Conservation (phyloP, 352 stramenopile genomes). For the Phytophthora quininea region DNA sequence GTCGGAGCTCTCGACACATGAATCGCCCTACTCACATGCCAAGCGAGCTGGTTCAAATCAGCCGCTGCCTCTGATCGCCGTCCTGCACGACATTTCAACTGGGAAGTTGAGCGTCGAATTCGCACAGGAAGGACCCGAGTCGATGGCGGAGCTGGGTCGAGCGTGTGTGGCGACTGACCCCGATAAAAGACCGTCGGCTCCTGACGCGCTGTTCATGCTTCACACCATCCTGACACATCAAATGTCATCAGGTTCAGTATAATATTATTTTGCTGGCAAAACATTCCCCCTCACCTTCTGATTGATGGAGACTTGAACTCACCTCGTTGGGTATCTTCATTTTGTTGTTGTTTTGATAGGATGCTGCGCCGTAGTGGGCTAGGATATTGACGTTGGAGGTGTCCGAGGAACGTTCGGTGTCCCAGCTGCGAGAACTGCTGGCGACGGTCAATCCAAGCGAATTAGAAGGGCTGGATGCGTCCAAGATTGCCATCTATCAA, state of each 20-base stretch:
- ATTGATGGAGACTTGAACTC: too few relatives aligned
- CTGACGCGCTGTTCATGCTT: constrained; percentile 17
- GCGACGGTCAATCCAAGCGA: too few relatives aligned
- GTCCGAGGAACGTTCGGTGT: too few relatives aligned
- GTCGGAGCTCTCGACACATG: constrained; percentile 42
- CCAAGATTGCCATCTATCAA: too few relatives aligned
- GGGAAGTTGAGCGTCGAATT: constrained; percentile 39
- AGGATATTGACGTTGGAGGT: too few relatives aligned
- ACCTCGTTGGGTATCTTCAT: too few relatives aligned
- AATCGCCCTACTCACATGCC: constrained; percentile 14
- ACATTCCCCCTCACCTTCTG: too few relatives aligned
- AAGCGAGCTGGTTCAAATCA: constrained; percentile 14
- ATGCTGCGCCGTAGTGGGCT: too few relatives aligned
- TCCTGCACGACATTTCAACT: constrained; percentile 38
- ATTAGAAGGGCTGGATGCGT: too few relatives aligned
- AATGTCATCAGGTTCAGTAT: constrained; percentile 1
- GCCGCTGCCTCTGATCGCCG: constrained; percentile 20
- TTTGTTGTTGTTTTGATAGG: too few relatives aligned
- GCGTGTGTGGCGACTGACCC: constrained; percentile 38
- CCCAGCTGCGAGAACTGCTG: too few relatives aligned
- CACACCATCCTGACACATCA: constrained; percentile 21
- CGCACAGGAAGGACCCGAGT: constrained; percentile 8
- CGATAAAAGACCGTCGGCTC: constrained; percentile 17
- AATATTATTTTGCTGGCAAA: not conserved
- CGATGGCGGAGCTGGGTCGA: constrained; percentile 23